Evolutionary conservation across 148 eudicot species (phyloP).

Genomic region (Chenopodium formosanum): DNA sequence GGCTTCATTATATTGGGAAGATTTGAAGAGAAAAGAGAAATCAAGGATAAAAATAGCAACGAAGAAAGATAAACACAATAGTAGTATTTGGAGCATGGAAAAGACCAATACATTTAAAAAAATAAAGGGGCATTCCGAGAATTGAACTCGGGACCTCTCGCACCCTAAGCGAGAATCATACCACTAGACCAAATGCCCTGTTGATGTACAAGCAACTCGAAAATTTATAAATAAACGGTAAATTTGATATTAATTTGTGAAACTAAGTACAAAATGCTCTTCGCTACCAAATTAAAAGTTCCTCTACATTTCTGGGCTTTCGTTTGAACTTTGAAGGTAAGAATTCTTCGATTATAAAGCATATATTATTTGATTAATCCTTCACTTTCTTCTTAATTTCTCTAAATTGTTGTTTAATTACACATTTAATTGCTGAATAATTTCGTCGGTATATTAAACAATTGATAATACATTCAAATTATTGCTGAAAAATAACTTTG

Average conservation of each 20-base stretch:
- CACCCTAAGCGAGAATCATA: slow-evolving; percentile 78
- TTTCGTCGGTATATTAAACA: not conserved
- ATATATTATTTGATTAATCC: too few relatives aligned
- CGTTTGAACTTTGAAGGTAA: not conserved
- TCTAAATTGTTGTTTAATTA: not conserved
- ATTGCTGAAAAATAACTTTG: not conserved
- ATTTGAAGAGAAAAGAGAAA: too few relatives aligned
- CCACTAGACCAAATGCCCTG: slow-evolving; percentile 71
- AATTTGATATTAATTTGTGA: too few relatives aligned
- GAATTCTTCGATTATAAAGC: too few relatives aligned
- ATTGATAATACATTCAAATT: not conserved
- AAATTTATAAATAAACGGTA: too few relatives aligned
- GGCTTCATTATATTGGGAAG: too few relatives aligned
- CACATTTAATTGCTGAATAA: not conserved
- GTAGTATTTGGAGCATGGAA: too few relatives aligned
- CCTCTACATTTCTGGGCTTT: not conserved
- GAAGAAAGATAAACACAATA: too few relatives aligned
- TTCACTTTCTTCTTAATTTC: not conserved
- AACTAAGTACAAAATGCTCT: too few relatives aligned
- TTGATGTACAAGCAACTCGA: too few relatives aligned
- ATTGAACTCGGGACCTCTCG: slow-evolving; percentile 47
- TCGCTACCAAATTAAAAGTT: not conserved
- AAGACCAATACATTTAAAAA: too few relatives aligned
- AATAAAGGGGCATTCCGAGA: slow-evolving; percentile 37
- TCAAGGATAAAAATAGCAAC: too few relatives aligned